Base-by-base conservation (phyloP, 805 yeast genomes). In the Lipomyces kockii region DNA sequence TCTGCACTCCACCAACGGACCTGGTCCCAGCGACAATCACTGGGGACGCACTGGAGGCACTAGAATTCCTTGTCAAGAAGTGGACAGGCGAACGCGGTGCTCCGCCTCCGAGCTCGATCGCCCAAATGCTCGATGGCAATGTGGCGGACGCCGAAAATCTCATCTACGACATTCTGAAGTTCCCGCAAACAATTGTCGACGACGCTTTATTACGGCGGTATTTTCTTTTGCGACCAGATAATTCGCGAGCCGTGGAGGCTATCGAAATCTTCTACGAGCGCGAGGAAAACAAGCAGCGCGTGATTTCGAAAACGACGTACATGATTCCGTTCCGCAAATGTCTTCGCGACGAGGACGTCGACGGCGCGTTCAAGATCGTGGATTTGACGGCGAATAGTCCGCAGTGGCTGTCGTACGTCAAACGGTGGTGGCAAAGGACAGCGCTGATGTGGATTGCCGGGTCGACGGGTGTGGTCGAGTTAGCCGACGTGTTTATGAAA, bases 291-390 rank as follows among this genome's bases (percentile, higher is more conserved):
- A 59, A 32, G 11, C 61, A 63, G 17, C 58, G 56, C 39, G 37
- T 58, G 25, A 39, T 72, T 7, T 61, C 67, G 55, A 39, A 61
- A 5, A 0, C 70, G 8, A 60, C 71, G 29, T 86, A 89, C 2
- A 80, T 87, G 79, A 83, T 89, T n/a, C 90, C 92, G 2, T 84
- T 89, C 68, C 76, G 93, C 22, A 76, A 82, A 54, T 80, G 87
- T n/a, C 75, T 89, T 1, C 87, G 82, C 77, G 81, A 85, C 68
- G 89, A 86, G 1, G 86, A 88, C 60, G 80, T 87, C 66, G 80
- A 82, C 34, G 80, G 80, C 54, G 91, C 92, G 0, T 76, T 89
- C 52, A 80, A 81, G 58, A 76, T 89, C 56, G 80, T 90, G 27
- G 90, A 88, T 68, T 74, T 82, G 58, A 87, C 95, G 0, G 83